A percentile compares a stretch with the other conserved stretches of the same genome.
These are phyloP conservation scores for Penicillium fimorum DNA, from an alignment of 495 filamentous ascomycete species.

Conservation along the genomic window DNA sequence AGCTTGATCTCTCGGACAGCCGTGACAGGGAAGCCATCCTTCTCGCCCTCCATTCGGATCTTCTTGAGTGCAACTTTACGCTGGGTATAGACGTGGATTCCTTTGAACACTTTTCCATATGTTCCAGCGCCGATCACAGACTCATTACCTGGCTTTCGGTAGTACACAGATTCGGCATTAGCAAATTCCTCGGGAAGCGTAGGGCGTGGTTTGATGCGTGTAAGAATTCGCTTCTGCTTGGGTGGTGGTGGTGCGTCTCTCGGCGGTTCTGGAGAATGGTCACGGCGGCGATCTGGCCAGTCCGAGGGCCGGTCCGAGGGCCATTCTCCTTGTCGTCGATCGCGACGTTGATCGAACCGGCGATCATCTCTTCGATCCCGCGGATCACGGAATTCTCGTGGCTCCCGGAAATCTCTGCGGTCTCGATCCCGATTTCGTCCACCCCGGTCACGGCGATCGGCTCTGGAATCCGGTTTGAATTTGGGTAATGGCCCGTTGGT, in stretches of 20 bases:
- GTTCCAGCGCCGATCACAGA: conserved; percentile 92
- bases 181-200: conserved; percentile 68
- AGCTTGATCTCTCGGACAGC: conserved; percentile 96
- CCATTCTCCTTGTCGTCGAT: conserved; percentile 40
- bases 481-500: conserved; percentile 40
- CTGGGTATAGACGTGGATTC: conserved; percentile 91
- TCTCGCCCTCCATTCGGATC: conserved; percentile 92
- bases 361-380: conserved; percentile 33
- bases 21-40: conserved; percentile 96
- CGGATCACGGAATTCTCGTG: conserved; percentile 44
- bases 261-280: conserved; percentile 28
- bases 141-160: conserved; percentile 88
- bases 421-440: conserved; percentile 40
- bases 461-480: conserved; percentile 45
- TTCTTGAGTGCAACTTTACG: conserved; percentile 89
- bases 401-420: conserved; percentile 52
- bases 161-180: conserved; percentile 81
- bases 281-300: conserved; percentile 44
- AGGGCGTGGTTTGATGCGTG: conserved; percentile 68
- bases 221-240: conserved; percentile 68
- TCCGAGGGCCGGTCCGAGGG: conserved; percentile 25
- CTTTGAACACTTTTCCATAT: conserved; percentile 98
- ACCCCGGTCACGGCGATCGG: conserved; percentile 44
- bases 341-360: conserved; percentile 36
- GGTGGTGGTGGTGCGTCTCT: conserved; percentile 22